These are phyloP conservation scores for Perkinsela sp. DNA, from an alignment of 208 protist genomes.

Conservation along the genomic window DNA sequence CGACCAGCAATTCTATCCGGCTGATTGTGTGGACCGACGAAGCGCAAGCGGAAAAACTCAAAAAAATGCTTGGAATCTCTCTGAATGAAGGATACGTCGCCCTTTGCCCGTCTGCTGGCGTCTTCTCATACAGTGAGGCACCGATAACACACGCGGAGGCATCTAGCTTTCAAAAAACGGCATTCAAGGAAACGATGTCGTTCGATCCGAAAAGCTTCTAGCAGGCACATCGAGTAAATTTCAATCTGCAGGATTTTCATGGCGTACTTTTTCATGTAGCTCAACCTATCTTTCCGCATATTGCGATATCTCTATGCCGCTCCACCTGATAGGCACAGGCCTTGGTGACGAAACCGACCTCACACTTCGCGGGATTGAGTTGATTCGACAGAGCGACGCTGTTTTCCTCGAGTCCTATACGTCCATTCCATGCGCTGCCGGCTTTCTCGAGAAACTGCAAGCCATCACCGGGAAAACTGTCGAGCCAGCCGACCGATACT, in stretches of 20 bases:
- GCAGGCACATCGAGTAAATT: too few relatives aligned
- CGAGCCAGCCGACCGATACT: conserved; percentile 73
- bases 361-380: conserved; percentile 80
- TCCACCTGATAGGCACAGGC: conserved; percentile 84
- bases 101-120: neutral
- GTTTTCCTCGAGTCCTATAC: conserved; percentile 97
- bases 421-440: conserved; percentile 33
- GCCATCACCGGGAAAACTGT: conserved; percentile 62
- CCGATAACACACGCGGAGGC: too few relatives aligned
- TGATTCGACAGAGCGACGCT: conserved; percentile 53
- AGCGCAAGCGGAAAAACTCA: neutral
- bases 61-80: neutral
- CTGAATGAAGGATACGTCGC: neutral
- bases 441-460: conserved; percentile 20
- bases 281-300: too few relatives aligned
- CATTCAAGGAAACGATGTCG: too few relatives aligned
- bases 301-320: conserved; percentile 6
- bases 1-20: neutral
- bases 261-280: too few relatives aligned
- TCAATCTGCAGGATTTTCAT: too few relatives aligned
- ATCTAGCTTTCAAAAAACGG: too few relatives aligned
- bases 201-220: too few relatives aligned
- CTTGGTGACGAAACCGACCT: conserved; percentile 92
- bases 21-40: neutral
- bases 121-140: too few relatives aligned